Evolutionary conservation across 441 rosid species (phyloP), one percentile per base, ranked within the genome.

Genomic region (California macrophylla): DNA sequence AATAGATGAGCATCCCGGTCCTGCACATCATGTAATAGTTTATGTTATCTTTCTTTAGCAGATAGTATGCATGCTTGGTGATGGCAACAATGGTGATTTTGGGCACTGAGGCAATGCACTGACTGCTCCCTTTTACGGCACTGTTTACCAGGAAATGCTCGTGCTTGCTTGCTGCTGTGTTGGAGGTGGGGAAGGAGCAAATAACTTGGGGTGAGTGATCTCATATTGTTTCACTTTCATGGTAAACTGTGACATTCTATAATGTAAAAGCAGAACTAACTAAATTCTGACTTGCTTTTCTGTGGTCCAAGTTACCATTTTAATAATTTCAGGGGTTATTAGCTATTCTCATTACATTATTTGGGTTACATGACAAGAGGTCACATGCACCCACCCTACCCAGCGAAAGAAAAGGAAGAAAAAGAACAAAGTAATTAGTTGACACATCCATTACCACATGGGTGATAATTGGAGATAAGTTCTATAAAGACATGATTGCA

Each of bases 1-100:
- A 3, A 81, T 58, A 15, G 87, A 83, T n/a, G 85, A 83, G 50
- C 85, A 81, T 25, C 87, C 87, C 4, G 83, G 80, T 13, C 85
- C 87, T 83, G 65, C 2, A 0, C 26, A 36, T 26, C 20, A 23
- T 30, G 56, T 52, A 29, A 2, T 28, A 28, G n/a, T 20, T 16
- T 38, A 16, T 13, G 45, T 30, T 6, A 29, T 47, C 18, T n/a
- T 15, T n/a, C 3, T 47, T 47, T 47, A 0, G 54, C 20, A 38
- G 45, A 38, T 9, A 10, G 12, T 10, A 38, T 38, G 12, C 13
- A 47, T 16, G 20, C 21, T 47, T 47, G 21, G 56, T 42, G 56
- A 3, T 47, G 56, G 1, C 20, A n/a, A n/a, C 0, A n/a, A n/a
- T 47, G 54, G 54, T 47, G 23, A n/a, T n/a, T 3, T 16, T 47